A percentile compares a stretch with the other conserved stretches of the same genome.
Conservation (phyloP, 2,329 filamentous ascomycete genomes). For the Chalara sp. region DNA sequence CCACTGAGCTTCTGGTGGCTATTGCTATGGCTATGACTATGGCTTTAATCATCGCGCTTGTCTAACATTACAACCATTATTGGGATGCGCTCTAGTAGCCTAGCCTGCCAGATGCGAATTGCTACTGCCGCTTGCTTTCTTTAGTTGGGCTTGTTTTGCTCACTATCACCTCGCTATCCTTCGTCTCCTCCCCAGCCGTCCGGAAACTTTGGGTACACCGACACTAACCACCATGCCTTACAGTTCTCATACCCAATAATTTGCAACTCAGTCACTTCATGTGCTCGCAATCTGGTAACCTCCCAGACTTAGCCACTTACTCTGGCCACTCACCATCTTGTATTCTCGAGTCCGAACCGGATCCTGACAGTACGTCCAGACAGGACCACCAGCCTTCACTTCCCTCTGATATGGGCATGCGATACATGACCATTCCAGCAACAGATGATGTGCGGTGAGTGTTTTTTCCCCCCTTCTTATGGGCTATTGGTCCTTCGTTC, state of each 20-base stretch:
- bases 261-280: constrained; percentile 26
- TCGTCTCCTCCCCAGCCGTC: background rate
- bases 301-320: constrained; percentile 26
- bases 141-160: background rate
- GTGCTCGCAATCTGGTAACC: constrained; percentile 29
- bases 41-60: background rate
- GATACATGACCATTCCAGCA: constrained; percentile 25
- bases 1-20: too few species aligned
- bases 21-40: background rate
- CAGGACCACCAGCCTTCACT: constrained; percentile 22
- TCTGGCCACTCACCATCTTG: constrained; percentile 25
- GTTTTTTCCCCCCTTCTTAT: background rate
- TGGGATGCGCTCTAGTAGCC: background rate
- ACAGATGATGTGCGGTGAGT: constrained; percentile 31
- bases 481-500: constrained; percentile 18
- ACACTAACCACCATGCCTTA: constrained; percentile 14
- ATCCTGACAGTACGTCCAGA: constrained; percentile 28
- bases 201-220: background rate
- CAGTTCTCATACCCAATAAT: constrained; percentile 21
- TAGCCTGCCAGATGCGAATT: background rate
- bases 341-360: constrained; percentile 26
- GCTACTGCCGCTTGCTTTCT: background rate
- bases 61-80: background rate
- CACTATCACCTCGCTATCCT: background rate
- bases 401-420: constrained; percentile 28